Conservation (phyloP, 139 green algal species). For the Picochlorum sp. region DNA sequence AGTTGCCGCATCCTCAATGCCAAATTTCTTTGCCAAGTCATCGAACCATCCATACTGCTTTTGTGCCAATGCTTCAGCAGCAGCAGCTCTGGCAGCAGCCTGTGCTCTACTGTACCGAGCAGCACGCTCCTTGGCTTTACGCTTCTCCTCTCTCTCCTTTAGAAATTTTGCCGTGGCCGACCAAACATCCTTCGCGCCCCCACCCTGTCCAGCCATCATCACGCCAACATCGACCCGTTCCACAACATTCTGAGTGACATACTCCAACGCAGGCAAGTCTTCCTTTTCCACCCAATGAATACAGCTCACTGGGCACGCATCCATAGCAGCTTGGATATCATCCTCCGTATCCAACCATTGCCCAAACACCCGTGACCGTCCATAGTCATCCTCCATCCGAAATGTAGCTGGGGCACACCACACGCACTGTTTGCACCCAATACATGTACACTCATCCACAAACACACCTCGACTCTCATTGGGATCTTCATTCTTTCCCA, state of each 20-base stretch:
- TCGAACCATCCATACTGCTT: constrained; percentile 26
- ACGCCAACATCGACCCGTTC: constrained; percentile 54
- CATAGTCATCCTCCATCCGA: constrained; percentile 66
- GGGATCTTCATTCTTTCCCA: constrained; percentile 58
- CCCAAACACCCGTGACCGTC: constrained; percentile 58
- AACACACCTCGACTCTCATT: constrained; percentile 67
- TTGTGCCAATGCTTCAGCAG: constrained; percentile 17
- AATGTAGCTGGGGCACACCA: constrained; percentile 66
- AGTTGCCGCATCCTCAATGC: constrained; percentile 8
- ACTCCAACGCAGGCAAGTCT: constrained; percentile 69
- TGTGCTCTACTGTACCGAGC: constrained; percentile 44
- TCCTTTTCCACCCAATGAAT: constrained; percentile 78
- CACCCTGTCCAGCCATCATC: constrained; percentile 70
- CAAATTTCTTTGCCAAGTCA: constrained; percentile 10
- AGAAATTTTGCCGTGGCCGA: constrained; percentile 30
- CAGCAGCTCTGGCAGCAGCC: constrained; percentile 38
- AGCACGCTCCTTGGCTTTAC: constrained; percentile 30
- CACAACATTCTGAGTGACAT: constrained; percentile 56
- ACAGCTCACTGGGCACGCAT: constrained; percentile 76
- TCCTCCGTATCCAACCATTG: constrained; percentile 72
- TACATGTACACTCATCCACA: constrained; percentile 80
- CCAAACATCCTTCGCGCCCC: constrained; percentile 32
- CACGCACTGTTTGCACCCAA: constrained; percentile 83
- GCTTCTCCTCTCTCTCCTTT: constrained; percentile 34
- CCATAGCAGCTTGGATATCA: constrained; percentile 48